A percentile compares a stretch with the other conserved stretches of the same genome.
These are phyloP conservation scores for Ampelocalamus luodianensis DNA, from an alignment of 176 grass and related monocot genomes.

Conservation along the genomic window DNA sequence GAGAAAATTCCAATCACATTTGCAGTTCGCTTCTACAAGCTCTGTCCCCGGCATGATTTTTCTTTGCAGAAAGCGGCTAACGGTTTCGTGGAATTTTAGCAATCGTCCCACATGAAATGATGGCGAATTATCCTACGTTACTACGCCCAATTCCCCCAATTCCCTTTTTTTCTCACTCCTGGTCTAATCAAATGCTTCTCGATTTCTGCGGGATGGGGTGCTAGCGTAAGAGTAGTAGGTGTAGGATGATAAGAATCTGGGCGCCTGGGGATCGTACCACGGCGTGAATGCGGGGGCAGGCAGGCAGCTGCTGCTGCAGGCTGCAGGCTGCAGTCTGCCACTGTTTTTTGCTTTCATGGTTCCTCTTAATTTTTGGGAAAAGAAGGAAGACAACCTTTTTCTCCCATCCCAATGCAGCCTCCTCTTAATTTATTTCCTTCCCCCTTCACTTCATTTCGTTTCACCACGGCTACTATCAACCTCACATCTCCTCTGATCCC, in stretches of 20 bases:
- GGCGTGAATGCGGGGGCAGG: slow-evolving; percentile 53
- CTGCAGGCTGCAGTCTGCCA: slow-evolving; percentile 44
- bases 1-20: slow-evolving; percentile 29
- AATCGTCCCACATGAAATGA: slow-evolving; percentile 65
- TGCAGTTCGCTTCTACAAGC: not conserved
- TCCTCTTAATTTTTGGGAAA: slow-evolving; percentile 69
- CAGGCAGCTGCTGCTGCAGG: slow-evolving; percentile 25
- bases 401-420: slow-evolving; percentile 61
- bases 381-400: slow-evolving; percentile 55
- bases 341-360: slow-evolving; percentile 50
- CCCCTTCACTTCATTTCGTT: not conserved
- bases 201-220: slow-evolving; percentile 32
- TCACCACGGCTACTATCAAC: not conserved
- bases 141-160: not conserved
- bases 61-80: slow-evolving; percentile 36
- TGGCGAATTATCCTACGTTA: slow-evolving; percentile 38
- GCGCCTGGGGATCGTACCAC: slow-evolving; percentile 57
- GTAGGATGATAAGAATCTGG: slow-evolving; percentile 50
- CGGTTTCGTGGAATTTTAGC: slow-evolving; percentile 63
- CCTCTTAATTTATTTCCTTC: not conserved
- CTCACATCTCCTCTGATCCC: slow-evolving; percentile 43
- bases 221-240: not conserved
- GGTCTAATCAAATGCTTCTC: slow-evolving; percentile 48
- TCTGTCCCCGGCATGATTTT: slow-evolving; percentile 30
- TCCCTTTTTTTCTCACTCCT: not conserved